Conservation (phyloP, 192 early-diverging fungal genomes). For the Podila epicladia region DNA sequence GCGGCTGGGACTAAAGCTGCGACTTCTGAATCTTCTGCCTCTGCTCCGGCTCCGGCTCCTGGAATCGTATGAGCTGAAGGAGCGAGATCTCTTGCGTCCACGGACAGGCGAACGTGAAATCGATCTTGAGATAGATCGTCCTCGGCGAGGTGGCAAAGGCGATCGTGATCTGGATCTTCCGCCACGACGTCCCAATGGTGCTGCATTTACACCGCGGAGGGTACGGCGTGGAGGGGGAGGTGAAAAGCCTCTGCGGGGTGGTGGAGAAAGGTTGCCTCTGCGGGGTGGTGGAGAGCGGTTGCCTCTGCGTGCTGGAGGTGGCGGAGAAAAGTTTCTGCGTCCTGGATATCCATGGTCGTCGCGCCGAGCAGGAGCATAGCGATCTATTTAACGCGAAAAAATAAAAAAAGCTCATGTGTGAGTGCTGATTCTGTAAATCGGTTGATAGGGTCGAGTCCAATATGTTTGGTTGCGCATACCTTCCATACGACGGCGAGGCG, state of each 20-base stretch:
- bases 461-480: conserved; percentile 4
- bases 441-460: too few relatives aligned
- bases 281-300: conserved; percentile 3
- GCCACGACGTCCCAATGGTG: conserved; percentile 24
- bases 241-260: conserved; percentile 14
- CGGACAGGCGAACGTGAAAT: conserved; percentile 42
- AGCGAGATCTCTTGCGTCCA: conserved; percentile 45
- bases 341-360: conserved; percentile 12
- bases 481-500: conserved; percentile 34
- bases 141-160: conserved; percentile 19
- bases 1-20: conserved; percentile 25
- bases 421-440: too few relatives aligned
- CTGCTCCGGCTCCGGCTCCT: conserved; percentile 33
- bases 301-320: conserved; percentile 13
- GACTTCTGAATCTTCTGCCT: conserved; percentile 14
- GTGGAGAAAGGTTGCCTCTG: conserved; percentile 28
- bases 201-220: conserved; percentile 30
- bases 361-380: conserved; percentile 34
- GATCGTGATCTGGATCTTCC: conserved; percentile 34
- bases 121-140: conserved; percentile 25
- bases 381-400: conserved; percentile 8
- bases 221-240: conserved; percentile 15
- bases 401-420: neutral
- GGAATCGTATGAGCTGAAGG: conserved; percentile 42
- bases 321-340: conserved; percentile 27